Evolutionary conservation across 1,139 yeast genomes (phyloP), one percentile per base, ranked within the genome.

Genomic region (Hemisphaericaspora lyxosophila): DNA sequence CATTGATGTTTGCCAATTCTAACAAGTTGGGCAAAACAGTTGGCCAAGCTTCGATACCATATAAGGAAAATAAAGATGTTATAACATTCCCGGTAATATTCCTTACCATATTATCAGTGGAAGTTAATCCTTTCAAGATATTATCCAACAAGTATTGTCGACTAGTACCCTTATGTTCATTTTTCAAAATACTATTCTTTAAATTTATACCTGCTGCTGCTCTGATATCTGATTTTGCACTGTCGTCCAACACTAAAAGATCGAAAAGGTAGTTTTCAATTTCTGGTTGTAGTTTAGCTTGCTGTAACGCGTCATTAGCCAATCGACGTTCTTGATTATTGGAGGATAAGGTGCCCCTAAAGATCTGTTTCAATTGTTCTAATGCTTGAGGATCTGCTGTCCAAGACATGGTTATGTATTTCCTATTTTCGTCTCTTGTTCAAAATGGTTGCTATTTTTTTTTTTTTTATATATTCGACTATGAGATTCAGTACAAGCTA

Each of bases 41-140:
- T 2, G 95, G 89, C 96, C 96, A 88, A 22, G 73, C 70, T 23
- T 67, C 61, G 31, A 86, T 70, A 1, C 96, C 95, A 34, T 80
- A 77, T n/a, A 78, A 69, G 7, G 85, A 72, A 50, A 90, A 85
- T 29, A 92, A 64, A 0, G 96, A 75, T 2, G 97, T 86, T 37
- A 92, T 82, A 38, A 89, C 95, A 54, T 83, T 90, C 32, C 97
- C 96, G 11, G 96, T 82, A 44, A 90, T 87, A 54, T 86, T 88
- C 45, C 96, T 75, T 18, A 90, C 86, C 53, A 86, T 65, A 14
- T 67, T 59, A 44, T 79, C 80, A 1, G 64, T 53, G 40, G 79
- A 85, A 35, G 76, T 59, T 36, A 92, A 70, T 1, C 97, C 98
- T 39, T 73, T 71, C 26, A 87, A 62, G 18, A 89, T 71, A 48